Conservation (phyloP, 768 basidiomycete species). For the Boletus reticuloceps region DNA sequence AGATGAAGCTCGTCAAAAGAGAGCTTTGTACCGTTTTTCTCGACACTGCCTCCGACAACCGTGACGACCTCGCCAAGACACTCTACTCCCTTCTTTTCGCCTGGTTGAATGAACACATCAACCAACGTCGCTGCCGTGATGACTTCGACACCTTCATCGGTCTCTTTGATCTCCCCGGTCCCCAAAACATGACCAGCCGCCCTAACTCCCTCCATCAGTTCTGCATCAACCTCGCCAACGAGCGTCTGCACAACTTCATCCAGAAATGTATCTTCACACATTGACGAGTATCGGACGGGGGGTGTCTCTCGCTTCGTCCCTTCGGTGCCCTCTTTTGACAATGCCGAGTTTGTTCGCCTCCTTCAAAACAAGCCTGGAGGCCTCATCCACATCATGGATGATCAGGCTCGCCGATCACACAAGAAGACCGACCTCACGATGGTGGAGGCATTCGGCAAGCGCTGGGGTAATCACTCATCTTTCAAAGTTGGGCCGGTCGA, state of each 20-base stretch:
- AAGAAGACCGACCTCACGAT: slow-evolving; percentile 94
- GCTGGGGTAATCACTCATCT: slow-evolving; percentile 89
- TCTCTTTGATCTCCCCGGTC: slow-evolving; percentile 90
- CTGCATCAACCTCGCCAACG: slow-evolving; percentile 95
- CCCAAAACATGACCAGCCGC: slow-evolving; percentile 84
- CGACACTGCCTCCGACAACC: slow-evolving; percentile 87
- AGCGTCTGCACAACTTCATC: slow-evolving; percentile 82
- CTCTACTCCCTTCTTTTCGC: slow-evolving; percentile 93
- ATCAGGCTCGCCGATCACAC: slow-evolving; percentile 80
- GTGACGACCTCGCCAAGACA: slow-evolving; percentile 92
- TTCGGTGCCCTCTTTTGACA: slow-evolving; percentile 81
- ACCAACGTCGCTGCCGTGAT: slow-evolving; percentile 90
- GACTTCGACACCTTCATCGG: slow-evolving; percentile 92
- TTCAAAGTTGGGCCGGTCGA: slow-evolving; percentile 83
- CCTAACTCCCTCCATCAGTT: slow-evolving; percentile 96
- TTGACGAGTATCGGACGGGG: slow-evolving; percentile 81
- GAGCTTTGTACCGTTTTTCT: slow-evolving; percentile 97
- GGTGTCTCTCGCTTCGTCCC: slow-evolving; percentile 72
- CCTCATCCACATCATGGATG: slow-evolving; percentile 96
- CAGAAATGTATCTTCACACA: slow-evolving; percentile 61
- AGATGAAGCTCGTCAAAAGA: slow-evolving; percentile 89
- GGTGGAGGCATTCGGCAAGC: slow-evolving; percentile 92
- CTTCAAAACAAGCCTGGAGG: slow-evolving; percentile 50
- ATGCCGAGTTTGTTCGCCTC: slow-evolving; percentile 86
- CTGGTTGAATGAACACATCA: slow-evolving; percentile 96